These are phyloP conservation scores for Purpureocillium lavendulum DNA, from an alignment of 2,329 filamentous ascomycete species.

Conservation along the genomic window DNA sequence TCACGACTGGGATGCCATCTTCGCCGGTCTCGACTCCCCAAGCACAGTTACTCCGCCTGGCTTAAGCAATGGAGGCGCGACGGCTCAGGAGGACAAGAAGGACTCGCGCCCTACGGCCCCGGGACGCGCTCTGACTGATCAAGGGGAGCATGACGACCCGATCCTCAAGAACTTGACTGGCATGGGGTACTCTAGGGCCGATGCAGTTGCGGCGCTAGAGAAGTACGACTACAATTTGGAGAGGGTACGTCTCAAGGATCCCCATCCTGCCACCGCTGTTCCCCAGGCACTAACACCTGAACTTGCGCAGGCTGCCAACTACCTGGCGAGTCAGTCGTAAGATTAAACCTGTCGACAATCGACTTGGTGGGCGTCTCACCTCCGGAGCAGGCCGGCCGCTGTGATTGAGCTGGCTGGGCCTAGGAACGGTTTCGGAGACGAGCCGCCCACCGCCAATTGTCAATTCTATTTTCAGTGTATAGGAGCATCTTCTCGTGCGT, in stretches of 20 bases:
- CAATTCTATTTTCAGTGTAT: too few species aligned
- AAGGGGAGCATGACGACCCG: constrained; percentile 80
- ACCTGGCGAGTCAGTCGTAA: constrained; percentile 46
- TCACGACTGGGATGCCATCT: constrained; percentile 94
- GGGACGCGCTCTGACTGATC: constrained; percentile 63
- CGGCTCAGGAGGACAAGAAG: constrained; percentile 7
- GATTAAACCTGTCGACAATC: background rate
- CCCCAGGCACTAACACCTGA: constrained; percentile 8
- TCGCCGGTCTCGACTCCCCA: constrained; percentile 65
- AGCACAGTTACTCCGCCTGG: constrained; percentile 18
- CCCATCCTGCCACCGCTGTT: background rate
- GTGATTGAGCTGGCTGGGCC: too few species aligned
- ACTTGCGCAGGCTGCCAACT: constrained; percentile 39
- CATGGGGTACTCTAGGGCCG: constrained; percentile 76
- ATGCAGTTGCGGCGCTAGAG: constrained; percentile 74
- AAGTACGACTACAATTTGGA: constrained; percentile 95
- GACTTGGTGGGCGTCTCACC: too few species aligned
- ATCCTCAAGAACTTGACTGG: constrained; percentile 81
- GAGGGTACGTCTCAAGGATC: constrained; percentile 64
- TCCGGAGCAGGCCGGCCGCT: too few species aligned
- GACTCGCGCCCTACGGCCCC: constrained; percentile 18
- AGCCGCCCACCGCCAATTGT: too few species aligned
- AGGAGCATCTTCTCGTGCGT: too few species aligned
- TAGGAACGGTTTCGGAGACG: too few species aligned
- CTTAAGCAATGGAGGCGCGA: constrained; percentile 1